phyloP scores from a whole-genome alignment of 2,329 filamentous ascomycete genomes.

The Alternaria incomplexa region DNA sequence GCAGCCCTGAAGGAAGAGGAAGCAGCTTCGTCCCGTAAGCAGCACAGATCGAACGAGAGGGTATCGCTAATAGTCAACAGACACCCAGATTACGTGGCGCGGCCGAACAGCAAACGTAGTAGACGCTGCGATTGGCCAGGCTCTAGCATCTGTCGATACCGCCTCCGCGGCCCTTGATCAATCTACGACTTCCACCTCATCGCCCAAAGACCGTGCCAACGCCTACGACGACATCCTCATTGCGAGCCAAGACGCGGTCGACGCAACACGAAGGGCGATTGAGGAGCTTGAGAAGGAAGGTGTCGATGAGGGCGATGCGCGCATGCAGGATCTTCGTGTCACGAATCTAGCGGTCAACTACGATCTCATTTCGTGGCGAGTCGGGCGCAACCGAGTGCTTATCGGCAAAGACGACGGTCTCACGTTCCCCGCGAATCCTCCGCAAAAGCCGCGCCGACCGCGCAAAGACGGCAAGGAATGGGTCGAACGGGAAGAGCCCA shows the following conservation, averaged over 20 bases:
- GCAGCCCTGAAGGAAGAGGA: constrained; percentile 57
- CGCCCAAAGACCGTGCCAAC: constrained; percentile 73
- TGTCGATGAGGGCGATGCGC: constrained; percentile 78
- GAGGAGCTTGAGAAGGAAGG: constrained; percentile 87
- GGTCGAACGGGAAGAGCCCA: constrained; percentile 66
- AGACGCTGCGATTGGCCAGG: constrained; percentile 88
- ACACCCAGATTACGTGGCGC: constrained; percentile 79
- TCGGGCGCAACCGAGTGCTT: constrained; percentile 88
- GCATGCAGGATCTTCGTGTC: constrained; percentile 92
- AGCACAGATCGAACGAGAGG: too few relatives aligned
- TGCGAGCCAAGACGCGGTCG: constrained; percentile 89
- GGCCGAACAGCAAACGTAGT: constrained; percentile 85
- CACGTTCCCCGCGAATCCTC: constrained; percentile 59
- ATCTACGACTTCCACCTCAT: constrained; percentile 49
- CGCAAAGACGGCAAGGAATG: constrained; percentile 58
- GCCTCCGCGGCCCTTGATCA: constrained; percentile 60
- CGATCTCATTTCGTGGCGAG: constrained; percentile 90
- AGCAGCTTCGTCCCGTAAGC: constrained; percentile 45
- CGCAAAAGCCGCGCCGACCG: constrained; percentile 58
- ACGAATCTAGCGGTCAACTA: constrained; percentile 94
- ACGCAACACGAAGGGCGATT: constrained; percentile 90
- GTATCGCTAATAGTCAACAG: constrained; percentile 33
- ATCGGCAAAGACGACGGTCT: constrained; percentile 84
- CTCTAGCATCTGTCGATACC: constrained; percentile 71
- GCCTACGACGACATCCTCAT: constrained; percentile 92